Evolutionary conservation across 2,329 filamentous ascomycete genomes (phyloP).

Genomic region (Chaetomium sp.): DNA sequence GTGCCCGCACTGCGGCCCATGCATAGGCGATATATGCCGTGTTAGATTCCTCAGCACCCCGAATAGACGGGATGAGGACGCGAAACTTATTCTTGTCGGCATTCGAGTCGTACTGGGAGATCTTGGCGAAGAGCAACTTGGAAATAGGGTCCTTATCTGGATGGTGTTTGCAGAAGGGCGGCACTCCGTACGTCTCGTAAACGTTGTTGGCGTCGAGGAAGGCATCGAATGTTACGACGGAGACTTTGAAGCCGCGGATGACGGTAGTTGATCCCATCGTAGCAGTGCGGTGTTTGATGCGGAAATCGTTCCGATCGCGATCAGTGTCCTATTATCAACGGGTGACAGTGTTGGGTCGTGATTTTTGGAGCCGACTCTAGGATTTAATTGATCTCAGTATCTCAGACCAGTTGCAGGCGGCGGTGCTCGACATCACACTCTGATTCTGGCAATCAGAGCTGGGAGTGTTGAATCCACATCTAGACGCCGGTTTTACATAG

Average conservation of each 20-base stretch:
- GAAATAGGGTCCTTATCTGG: constrained; percentile 1
- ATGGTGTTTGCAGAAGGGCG: neutral
- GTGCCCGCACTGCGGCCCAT: neutral
- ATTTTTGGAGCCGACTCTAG: too few species aligned
- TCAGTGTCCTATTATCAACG: neutral
- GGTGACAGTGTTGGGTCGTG: too few species aligned
- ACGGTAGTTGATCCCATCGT: constrained; percentile 3
- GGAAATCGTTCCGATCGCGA: neutral
- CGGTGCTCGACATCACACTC: too few species aligned
- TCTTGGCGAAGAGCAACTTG: constrained; percentile 2
- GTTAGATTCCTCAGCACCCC: neutral
- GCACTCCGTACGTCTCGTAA: neutral
- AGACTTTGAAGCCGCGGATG: constrained; percentile 6
- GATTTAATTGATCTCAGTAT: too few species aligned
- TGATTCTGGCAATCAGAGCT: too few species aligned
- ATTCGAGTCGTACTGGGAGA: neutral
- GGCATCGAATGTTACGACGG: neutral
- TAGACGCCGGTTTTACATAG: too few species aligned
- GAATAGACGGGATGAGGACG: neutral
- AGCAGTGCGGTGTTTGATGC: neutral
- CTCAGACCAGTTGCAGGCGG: too few species aligned
- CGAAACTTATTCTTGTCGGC: constrained; percentile 4
- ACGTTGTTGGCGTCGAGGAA: constrained; percentile 1
- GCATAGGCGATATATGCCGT: constrained; percentile 3
- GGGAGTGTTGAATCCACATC: too few species aligned